Conservation (phyloP, 768 basidiomycete species). For the Sistotremastrum suecicum region DNA sequence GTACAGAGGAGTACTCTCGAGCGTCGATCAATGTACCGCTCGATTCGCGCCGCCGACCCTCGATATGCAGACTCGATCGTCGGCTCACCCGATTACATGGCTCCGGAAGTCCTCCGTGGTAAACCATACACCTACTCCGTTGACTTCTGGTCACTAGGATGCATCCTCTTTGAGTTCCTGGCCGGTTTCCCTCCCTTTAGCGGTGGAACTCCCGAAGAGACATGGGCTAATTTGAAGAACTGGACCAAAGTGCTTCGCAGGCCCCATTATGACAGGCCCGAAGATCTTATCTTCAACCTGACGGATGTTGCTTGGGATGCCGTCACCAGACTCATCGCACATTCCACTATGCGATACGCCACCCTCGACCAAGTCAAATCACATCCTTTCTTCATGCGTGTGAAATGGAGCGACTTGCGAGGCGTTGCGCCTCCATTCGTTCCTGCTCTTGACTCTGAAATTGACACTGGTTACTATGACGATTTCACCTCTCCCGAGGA, state of each 20-base stretch:
- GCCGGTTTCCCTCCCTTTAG: constrained; percentile 98
- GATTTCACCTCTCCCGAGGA: constrained; percentile 81
- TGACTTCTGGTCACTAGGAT: constrained; percentile 97
- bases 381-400: constrained; percentile 72
- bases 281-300: constrained; percentile 94
- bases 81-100: constrained; percentile 98
- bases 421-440: constrained; percentile 76
- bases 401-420: constrained; percentile 72
- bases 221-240: constrained; percentile 98
- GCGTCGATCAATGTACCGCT: constrained; percentile 87
- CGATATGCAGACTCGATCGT: constrained; percentile 96
- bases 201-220: constrained; percentile 89
- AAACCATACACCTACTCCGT: constrained; percentile 94
- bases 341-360: constrained; percentile 65
- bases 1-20: constrained; percentile 88
- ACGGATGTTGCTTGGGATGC: constrained; percentile 90
- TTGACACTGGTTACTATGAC: constrained; percentile 92
- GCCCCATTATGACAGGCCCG: constrained; percentile 90
- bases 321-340: constrained; percentile 83
- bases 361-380: constrained; percentile 56
- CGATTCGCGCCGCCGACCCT: constrained; percentile 78
- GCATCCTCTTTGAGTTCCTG: constrained; percentile 94
- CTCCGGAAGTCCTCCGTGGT: constrained; percentile 84
- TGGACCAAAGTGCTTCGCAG: constrained; percentile 88
- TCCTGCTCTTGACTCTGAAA: constrained; percentile 84